phyloP scores from a whole-genome alignment of 2,329 filamentous ascomycete genomes.

The Cercospora berteroae region DNA sequence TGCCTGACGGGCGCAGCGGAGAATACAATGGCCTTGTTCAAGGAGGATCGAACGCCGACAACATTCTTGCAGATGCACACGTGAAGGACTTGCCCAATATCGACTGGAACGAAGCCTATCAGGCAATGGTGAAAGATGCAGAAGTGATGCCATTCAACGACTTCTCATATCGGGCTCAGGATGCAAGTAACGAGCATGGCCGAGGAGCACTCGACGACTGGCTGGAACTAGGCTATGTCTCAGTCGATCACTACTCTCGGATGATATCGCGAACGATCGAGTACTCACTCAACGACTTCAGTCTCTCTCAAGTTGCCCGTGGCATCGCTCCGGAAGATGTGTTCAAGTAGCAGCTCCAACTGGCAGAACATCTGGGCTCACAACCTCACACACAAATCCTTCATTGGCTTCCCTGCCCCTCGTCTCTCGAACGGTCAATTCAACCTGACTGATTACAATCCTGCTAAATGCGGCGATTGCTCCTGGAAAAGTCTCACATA shows the following conservation, averaged over 20 bases:
- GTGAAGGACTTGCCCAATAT: conserved; percentile 36
- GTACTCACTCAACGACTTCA: conserved; percentile 47
- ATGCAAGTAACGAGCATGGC: conserved; percentile 44
- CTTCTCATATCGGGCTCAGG: conserved; percentile 33
- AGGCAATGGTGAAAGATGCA: conserved; percentile 39
- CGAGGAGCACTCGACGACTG: conserved; percentile 45
- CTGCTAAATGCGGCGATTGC: conserved; percentile 43
- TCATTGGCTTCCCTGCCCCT: conserved; percentile 35
- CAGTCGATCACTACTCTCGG: conserved; percentile 38
- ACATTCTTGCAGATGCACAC: conserved; percentile 38
- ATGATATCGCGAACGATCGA: conserved; percentile 45
- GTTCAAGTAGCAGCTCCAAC: conserved; percentile 41
- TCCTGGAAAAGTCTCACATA: conserved; percentile 45
- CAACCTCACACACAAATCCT: conserved; percentile 39
- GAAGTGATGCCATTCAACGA: conserved; percentile 35
- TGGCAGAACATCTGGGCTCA: conserved; percentile 46
- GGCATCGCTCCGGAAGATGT: conserved; percentile 43
- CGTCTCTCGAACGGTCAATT: conserved; percentile 31
- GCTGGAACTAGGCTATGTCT: conserved; percentile 45
- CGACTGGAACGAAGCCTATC: conserved; percentile 38
- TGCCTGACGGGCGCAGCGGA: conserved; percentile 38
- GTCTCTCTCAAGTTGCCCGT: conserved; percentile 43
- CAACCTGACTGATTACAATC: conserved; percentile 41
- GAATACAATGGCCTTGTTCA: conserved; percentile 40
- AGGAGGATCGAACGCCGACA: conserved; percentile 40